Evolutionary conservation across 1,139 yeast species (phyloP).

Genomic region (Scheffersomyces cryptocercus): DNA sequence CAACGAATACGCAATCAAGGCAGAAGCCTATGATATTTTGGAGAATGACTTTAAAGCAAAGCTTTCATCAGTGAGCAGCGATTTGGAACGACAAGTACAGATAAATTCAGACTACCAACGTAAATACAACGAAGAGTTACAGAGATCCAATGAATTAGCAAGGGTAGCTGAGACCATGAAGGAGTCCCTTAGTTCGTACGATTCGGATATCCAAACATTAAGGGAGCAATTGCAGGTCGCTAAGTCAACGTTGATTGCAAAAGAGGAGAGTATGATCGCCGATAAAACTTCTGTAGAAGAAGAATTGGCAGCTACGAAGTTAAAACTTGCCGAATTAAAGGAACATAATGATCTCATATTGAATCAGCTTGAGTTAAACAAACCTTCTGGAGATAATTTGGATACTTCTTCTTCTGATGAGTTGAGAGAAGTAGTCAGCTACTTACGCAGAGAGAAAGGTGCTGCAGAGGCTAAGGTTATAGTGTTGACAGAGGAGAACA

Average conservation of each 20-base stretch:
- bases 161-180: constrained; percentile 45
- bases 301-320: constrained; percentile 48
- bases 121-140: constrained; percentile 59
- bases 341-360: constrained; percentile 68
- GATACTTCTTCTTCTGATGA: constrained; percentile 16
- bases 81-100: constrained; percentile 53
- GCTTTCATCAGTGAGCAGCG: constrained; percentile 32
- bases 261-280: constrained; percentile 23
- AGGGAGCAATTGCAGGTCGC: constrained; percentile 21
- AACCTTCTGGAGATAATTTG: constrained; percentile 12
- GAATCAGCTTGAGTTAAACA: constrained; percentile 64
- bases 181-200: constrained; percentile 39
- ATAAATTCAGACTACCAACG: constrained; percentile 50
- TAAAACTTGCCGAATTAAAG: constrained; percentile 56
- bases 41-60: constrained; percentile 37
- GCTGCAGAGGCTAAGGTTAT: constrained; percentile 61
- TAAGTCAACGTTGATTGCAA: constrained; percentile 22
- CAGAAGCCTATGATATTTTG: constrained; percentile 36
- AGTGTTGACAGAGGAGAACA: constrained; percentile 49
- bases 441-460: constrained; percentile 77
- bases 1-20: constrained; percentile 24
- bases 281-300: constrained; percentile 49
- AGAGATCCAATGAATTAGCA: constrained; percentile 57
- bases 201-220: constrained; percentile 34
- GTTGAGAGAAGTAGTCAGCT: constrained; percentile 57